phyloP scores from a whole-genome alignment of 2,329 filamentous ascomycete genomes.

The Arthrobotrys entomopaga region DNA sequence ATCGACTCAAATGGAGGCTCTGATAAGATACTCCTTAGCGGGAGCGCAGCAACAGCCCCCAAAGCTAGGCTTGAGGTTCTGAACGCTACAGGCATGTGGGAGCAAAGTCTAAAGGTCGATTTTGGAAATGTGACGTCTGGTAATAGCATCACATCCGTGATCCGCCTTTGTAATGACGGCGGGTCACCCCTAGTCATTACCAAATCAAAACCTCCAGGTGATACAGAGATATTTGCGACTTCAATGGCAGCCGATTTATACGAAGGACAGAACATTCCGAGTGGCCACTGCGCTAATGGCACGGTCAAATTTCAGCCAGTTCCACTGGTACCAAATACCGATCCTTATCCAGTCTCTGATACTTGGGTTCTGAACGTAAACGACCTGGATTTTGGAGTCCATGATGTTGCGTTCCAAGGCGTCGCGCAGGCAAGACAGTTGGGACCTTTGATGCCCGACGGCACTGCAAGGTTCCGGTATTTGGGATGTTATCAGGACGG shows the following conservation, averaged over 20 bases:
- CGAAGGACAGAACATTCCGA: slow-evolving; percentile 61
- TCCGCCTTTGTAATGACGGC: slow-evolving; percentile 62
- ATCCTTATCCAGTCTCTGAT: slow-evolving; percentile 58
- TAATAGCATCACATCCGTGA: slow-evolving; percentile 59
- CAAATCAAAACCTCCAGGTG: slow-evolving; percentile 62
- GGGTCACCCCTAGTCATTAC: slow-evolving; percentile 62
- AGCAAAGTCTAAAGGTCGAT: slow-evolving; percentile 57
- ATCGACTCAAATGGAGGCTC: slow-evolving; percentile 62
- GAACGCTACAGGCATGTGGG: slow-evolving; percentile 61
- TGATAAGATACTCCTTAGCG: slow-evolving; percentile 60
- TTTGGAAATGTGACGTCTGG: slow-evolving; percentile 61
- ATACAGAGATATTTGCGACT: slow-evolving; percentile 60
- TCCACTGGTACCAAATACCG: slow-evolving; percentile 44
- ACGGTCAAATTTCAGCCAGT: slow-evolving; percentile 60
- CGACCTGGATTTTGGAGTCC: slow-evolving; percentile 63
- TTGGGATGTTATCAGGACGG: slow-evolving; percentile 63
- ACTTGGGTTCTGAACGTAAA: slow-evolving; percentile 64
- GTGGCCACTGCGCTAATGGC: slow-evolving; percentile 60
- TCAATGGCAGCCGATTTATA: slow-evolving; percentile 60
- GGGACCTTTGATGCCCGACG: slow-evolving; percentile 61
- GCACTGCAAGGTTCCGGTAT: slow-evolving; percentile 60
- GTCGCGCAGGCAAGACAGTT: slow-evolving; percentile 61
- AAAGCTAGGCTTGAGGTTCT: slow-evolving; percentile 61
- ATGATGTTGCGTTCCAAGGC: slow-evolving; percentile 61
- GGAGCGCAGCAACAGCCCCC: slow-evolving; percentile 61